These are phyloP conservation scores for Sporothrix brunneoviolacea DNA, from an alignment of 2,329 filamentous ascomycete genomes.

Conservation along the genomic window DNA sequence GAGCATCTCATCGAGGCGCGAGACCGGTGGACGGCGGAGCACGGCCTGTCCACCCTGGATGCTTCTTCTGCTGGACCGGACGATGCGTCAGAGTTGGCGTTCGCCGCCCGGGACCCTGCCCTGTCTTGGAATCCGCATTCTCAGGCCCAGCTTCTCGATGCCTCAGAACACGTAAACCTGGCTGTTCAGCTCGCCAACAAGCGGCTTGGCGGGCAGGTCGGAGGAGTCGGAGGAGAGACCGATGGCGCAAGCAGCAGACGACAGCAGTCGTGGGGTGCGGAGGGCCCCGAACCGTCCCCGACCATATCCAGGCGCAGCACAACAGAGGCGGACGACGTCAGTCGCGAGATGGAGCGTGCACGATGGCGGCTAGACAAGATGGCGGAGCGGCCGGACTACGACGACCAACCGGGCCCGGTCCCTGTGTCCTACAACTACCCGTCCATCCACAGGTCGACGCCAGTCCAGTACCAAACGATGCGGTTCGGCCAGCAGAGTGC, in stretches of 20 bases:
- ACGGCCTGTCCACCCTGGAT: too few relatives aligned
- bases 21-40: constrained; percentile 56
- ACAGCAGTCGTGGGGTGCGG: not conserved
- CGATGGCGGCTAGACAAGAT: constrained; percentile 37
- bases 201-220: constrained; percentile 55
- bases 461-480: constrained; percentile 38
- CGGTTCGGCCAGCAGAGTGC: constrained; percentile 22
- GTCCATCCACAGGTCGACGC: constrained; percentile 45
- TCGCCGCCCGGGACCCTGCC: constrained; percentile 54
- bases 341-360: constrained; percentile 46
- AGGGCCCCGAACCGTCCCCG: too few relatives aligned
- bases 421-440: constrained; percentile 46
- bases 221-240: not conserved
- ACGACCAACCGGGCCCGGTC: constrained; percentile 17
- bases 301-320: not conserved
- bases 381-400: constrained; percentile 23
- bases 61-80: too few relatives aligned
- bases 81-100: constrained; percentile 33
- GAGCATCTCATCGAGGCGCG: constrained; percentile 68
- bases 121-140: constrained; percentile 37
- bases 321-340: constrained; percentile 28
- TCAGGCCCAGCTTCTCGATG: constrained; percentile 56
- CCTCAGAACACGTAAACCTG: constrained; percentile 64
- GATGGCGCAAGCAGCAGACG: not conserved
- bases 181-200: constrained; percentile 69